Evolutionary conservation across 306 rosid species (phyloP).

Genomic region (Urtica urens): DNA sequence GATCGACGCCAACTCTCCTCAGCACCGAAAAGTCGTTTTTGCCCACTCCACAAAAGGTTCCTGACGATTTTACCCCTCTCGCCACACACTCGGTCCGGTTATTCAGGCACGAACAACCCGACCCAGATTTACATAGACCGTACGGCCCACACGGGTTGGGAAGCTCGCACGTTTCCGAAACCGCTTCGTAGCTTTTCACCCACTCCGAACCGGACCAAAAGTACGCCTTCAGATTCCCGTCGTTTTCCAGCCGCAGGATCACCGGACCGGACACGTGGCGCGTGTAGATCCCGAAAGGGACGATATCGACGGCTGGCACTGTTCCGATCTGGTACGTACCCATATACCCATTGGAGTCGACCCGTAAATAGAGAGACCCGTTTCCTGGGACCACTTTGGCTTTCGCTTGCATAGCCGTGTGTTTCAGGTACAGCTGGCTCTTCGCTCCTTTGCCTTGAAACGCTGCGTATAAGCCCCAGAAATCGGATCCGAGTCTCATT

Average conservation of each 20-base stretch:
- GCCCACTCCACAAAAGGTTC: conserved; percentile 37
- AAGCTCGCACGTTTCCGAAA: conserved; percentile 44
- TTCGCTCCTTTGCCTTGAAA: conserved; percentile 7
- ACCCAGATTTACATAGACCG: conserved; percentile 57
- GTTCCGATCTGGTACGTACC: conserved; percentile 66
- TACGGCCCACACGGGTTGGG: conserved; percentile 73
- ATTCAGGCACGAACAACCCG: conserved; percentile 60
- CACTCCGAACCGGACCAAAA: conserved; percentile 58
- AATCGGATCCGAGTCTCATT: conserved; percentile 35
- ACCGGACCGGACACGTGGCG: conserved; percentile 29
- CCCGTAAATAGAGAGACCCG: conserved; percentile 54
- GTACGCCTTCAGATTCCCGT: conserved; percentile 67
- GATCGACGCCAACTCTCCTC: conserved; percentile 50
- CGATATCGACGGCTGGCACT: conserved; percentile 43
- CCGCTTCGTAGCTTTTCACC: conserved; percentile 45
- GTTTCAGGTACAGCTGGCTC: conserved; percentile 45
- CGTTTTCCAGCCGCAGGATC: conserved; percentile 41
- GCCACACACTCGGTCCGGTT: conserved; percentile 34
- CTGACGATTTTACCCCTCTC: conserved; percentile 23
- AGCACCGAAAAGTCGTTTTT: conserved; percentile 26
- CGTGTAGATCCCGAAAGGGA: conserved; percentile 48
- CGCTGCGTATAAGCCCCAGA: conserved; percentile 46
- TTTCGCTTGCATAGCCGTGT: conserved; percentile 38
- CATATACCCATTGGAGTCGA: conserved; percentile 51
- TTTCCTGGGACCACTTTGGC: conserved; percentile 31